phyloP scores from a whole-genome alignment of 139 green algal genomes.

The Picochlorum sp. region DNA sequence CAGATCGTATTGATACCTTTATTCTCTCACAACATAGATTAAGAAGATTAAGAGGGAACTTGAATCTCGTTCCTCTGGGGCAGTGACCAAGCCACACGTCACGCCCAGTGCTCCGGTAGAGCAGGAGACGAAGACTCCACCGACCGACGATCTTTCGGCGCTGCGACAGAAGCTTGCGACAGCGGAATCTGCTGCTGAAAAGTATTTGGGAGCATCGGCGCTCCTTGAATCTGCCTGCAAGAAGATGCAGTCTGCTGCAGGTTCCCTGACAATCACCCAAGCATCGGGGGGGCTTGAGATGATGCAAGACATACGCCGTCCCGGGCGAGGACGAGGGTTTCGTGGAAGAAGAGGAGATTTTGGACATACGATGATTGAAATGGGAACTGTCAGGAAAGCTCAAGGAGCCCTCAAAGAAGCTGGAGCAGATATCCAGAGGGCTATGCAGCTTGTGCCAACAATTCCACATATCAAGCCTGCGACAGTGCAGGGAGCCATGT shows the following conservation, averaged over 20 bases:
- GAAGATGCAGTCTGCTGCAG: not conserved
- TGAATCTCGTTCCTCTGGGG: not conserved
- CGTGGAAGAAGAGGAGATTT: slow-evolving; percentile 9
- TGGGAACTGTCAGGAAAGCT: slow-evolving; percentile 5
- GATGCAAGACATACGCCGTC: slow-evolving; percentile 4
- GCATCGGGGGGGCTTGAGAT: not conserved
- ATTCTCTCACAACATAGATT: not conserved
- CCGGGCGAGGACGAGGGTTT: not conserved
- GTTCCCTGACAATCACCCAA: slow-evolving; percentile 1
- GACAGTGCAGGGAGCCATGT: slow-evolving; percentile 2
- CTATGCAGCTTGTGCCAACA: not conserved
- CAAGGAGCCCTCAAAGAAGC: not conserved
- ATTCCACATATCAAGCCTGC: slow-evolving; percentile 5
- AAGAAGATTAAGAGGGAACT: slow-evolving; percentile 12
- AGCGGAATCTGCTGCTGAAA: not conserved
- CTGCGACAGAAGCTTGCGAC: not conserved
- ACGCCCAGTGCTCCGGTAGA: not conserved
- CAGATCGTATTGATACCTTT: no score
- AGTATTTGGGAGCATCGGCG: not conserved
- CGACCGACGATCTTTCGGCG: not conserved
- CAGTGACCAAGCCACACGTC: not conserved
- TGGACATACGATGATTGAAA: slow-evolving; percentile 11
- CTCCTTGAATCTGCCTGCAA: not conserved
- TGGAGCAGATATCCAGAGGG: not conserved
- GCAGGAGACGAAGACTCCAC: not conserved